These are phyloP conservation scores for Knufia petricola DNA, from an alignment of 2,329 filamentous ascomycete genomes.

Conservation along the genomic window DNA sequence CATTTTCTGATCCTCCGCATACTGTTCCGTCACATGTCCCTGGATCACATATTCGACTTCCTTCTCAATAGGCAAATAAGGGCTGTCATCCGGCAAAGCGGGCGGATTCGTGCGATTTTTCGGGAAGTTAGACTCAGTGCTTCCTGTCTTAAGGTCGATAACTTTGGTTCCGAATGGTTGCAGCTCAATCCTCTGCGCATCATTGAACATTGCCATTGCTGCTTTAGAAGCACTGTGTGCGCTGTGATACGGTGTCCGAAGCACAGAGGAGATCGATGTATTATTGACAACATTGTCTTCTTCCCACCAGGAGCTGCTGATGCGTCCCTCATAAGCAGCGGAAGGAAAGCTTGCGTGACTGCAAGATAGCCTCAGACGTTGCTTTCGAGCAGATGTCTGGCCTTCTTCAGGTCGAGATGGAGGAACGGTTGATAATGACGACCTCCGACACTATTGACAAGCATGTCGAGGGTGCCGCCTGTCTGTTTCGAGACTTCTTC, in stretches of 20 bases:
- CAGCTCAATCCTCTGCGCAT: constrained; percentile 28
- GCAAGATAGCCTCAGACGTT: constrained; percentile 29
- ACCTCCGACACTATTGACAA: constrained; percentile 17
- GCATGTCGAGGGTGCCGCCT: constrained; percentile 5
- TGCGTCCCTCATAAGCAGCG: constrained; percentile 17
- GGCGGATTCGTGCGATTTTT: constrained; percentile 5
- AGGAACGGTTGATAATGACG: constrained; percentile 26
- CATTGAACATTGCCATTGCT: constrained; percentile 24
- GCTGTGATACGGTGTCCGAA: constrained; percentile 27
- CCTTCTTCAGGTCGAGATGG: constrained; percentile 23
- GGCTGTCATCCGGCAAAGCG: not conserved
- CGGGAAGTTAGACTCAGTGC: constrained; percentile 17
- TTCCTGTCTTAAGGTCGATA: constrained; percentile 25
- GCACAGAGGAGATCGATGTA: constrained; percentile 27
- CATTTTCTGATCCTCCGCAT: constrained; percentile 43
- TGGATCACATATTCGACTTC: constrained; percentile 12
- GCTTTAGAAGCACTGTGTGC: constrained; percentile 29
- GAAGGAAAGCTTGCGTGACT: constrained; percentile 30
- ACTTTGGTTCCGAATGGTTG: constrained; percentile 26
- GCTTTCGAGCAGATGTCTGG: constrained; percentile 28
- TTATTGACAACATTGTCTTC: constrained; percentile 32
- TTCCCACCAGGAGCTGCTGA: constrained; percentile 13
- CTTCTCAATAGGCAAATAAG: constrained; percentile 11
- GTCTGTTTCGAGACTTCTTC: constrained; percentile 9
- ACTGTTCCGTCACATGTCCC: constrained; percentile 23